Evolutionary conservation across 371 early-diverging fungal genomes (phyloP).

Genomic region (Batrachochytrium dendrobatidis): DNA sequence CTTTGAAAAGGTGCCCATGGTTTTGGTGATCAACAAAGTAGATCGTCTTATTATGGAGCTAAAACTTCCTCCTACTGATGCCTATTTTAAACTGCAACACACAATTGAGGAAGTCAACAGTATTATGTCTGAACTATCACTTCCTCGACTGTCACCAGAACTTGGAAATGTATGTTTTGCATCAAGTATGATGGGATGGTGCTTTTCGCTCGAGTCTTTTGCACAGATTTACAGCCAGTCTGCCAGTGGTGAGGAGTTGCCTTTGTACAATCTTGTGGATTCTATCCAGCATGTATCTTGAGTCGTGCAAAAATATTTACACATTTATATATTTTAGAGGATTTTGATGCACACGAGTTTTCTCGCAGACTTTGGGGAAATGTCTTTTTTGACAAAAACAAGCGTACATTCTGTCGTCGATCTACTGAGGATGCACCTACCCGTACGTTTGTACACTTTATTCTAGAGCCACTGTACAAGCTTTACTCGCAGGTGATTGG

Average conservation of each 20-base stretch:
- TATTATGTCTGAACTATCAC: conserved; percentile 51
- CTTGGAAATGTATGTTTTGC: conserved; percentile 96
- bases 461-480: conserved; percentile 94
- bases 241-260: conserved; percentile 14
- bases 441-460: conserved; percentile 94
- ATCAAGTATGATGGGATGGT: conserved; percentile 87
- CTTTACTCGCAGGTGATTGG: conserved; percentile 72
- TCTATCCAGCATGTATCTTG: neutral
- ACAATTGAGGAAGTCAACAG: conserved; percentile 93
- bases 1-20: conserved; percentile 70
- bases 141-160: conserved; percentile 81
- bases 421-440: conserved; percentile 36
- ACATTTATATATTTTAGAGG: conserved; percentile 10
- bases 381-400: conserved; percentile 76
- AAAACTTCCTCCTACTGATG: conserved; percentile 91
- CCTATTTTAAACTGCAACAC: conserved; percentile 91
- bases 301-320: no score
- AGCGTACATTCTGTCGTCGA: conserved; percentile 72
- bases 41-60: conserved; percentile 94
- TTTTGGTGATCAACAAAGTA: conserved; percentile 90
- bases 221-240: conserved; percentile 80
- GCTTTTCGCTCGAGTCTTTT: conserved; percentile 89
- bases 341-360: conserved; percentile 69
- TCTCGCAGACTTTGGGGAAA: conserved; percentile 95
- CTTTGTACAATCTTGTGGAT: neutral